These are phyloP conservation scores for rapeseed (Brassica napus) DNA, from an alignment of 345 rosid genomes.

Conservation along the genomic window DNA sequence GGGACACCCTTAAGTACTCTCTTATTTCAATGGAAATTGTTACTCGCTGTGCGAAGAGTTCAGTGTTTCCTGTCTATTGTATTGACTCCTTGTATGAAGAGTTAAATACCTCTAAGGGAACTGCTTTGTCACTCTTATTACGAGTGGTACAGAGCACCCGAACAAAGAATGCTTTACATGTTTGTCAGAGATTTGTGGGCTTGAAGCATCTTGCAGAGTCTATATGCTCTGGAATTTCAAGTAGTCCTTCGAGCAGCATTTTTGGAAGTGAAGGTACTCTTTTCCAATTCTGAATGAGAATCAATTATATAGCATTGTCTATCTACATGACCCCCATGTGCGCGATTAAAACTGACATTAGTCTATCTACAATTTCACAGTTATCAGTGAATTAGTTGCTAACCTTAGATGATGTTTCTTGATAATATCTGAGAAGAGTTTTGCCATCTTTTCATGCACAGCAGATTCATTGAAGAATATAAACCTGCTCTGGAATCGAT, in stretches of 20 bases:
- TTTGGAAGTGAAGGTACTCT: slow-evolving; percentile 50
- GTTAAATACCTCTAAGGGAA: slow-evolving; percentile 68
- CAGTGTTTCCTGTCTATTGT: slow-evolving; percentile 52
- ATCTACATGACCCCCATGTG: slow-evolving; percentile 13
- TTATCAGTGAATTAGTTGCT: slow-evolving; percentile 23
- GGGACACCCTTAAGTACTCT: slow-evolving; percentile 91
- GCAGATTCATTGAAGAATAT: slow-evolving; percentile 48
- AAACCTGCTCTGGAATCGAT: slow-evolving; percentile 72
- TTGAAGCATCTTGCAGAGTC: slow-evolving; percentile 79
- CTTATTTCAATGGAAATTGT: slow-evolving; percentile 78
- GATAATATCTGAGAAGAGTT: slow-evolving; percentile 8
- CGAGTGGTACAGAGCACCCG: slow-evolving; percentile 61
- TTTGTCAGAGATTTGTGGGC: slow-evolving; percentile 84
- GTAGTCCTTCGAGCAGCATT: slow-evolving; percentile 41
- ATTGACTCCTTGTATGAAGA: slow-evolving; percentile 62
- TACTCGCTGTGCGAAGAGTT: slow-evolving; percentile 61
- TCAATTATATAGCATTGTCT: not conserved
- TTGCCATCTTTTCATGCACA: slow-evolving; percentile 47
- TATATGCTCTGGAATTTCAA: slow-evolving; percentile 58
- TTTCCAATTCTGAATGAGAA: slow-evolving; percentile 18
- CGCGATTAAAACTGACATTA: not conserved
- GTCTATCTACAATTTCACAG: not conserved
- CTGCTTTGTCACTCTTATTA: slow-evolving; percentile 66
- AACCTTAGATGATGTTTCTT: slow-evolving; percentile 18
- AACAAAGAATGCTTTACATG: slow-evolving; percentile 55